A percentile compares a stretch with the other conserved stretches of the same genome.
Evolutionary conservation across 805 yeast genomes (phyloP).

Genomic region (Yamadazyma olivae): DNA sequence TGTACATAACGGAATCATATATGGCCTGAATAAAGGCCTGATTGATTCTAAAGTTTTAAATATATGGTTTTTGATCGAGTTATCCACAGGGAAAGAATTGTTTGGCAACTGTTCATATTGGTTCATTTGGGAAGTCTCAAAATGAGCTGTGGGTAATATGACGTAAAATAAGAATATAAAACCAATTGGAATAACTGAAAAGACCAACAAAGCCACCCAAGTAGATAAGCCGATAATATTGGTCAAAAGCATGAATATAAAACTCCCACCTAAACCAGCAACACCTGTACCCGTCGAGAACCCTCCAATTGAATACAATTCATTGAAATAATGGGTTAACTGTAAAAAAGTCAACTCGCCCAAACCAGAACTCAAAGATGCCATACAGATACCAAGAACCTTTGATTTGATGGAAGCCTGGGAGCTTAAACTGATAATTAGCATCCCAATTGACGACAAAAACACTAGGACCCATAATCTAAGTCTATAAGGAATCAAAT

Average conservation of each 20-base stretch:
- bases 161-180: slow-evolving; percentile 34
- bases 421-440: slow-evolving; percentile 48
- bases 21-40: slow-evolving; percentile 52
- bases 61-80: slow-evolving; percentile 15
- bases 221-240: slow-evolving; percentile 61
- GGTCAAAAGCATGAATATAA: slow-evolving; percentile 66
- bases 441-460: slow-evolving; percentile 73
- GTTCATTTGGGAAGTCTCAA: slow-evolving; percentile 1
- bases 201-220: slow-evolving; percentile 51
- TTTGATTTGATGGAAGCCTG: slow-evolving; percentile 33
- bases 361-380: slow-evolving; percentile 81
- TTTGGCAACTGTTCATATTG: slow-evolving; percentile 6
- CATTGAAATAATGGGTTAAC: slow-evolving; percentile 72
- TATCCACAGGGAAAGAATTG: background rate
- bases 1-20: slow-evolving; percentile 77
- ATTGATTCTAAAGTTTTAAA: slow-evolving; percentile 24
- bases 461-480: slow-evolving; percentile 56
- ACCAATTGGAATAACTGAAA: slow-evolving; percentile 53
- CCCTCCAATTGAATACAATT: slow-evolving; percentile 63
- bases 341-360: slow-evolving; percentile 91
- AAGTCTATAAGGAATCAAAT: slow-evolving; percentile 52
- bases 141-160: slow-evolving; percentile 20
- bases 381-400: slow-evolving; percentile 69
- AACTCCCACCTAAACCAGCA: slow-evolving; percentile 87
- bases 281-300: slow-evolving; percentile 97